Evolutionary conservation across 75 land plant species (phyloP).

Genomic region (Larix kaempferi): DNA sequence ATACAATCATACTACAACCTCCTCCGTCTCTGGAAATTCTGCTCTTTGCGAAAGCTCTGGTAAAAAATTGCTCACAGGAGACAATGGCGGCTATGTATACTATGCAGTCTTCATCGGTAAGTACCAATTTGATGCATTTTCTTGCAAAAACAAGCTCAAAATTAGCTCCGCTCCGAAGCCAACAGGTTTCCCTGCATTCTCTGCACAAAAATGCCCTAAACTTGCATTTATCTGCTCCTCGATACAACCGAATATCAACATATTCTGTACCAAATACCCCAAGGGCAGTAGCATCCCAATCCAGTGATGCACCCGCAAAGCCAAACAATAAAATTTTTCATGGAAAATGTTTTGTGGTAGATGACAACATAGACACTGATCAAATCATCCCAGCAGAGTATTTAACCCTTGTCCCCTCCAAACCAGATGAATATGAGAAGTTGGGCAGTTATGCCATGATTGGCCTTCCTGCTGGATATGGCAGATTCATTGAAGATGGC

Average conservation of each 20-base stretch:
- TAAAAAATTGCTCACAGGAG: background rate
- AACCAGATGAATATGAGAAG: constrained; percentile 91
- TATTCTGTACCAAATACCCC: background rate
- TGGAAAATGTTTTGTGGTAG: constrained; percentile 86
- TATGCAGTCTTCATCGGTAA: background rate
- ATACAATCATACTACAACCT: too few species aligned
- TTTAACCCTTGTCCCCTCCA: constrained; percentile 93
- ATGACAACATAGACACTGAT: constrained; percentile 97
- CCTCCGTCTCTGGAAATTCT: too few species aligned
- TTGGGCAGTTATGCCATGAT: constrained; percentile 81
- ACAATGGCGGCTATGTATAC: background rate
- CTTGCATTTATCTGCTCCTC: background rate
- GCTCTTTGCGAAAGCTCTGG: too few species aligned
- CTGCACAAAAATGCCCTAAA: background rate
- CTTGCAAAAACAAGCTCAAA: background rate
- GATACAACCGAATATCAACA: background rate
- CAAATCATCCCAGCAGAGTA: constrained; percentile 98
- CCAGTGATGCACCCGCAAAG: background rate
- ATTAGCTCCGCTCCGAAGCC: background rate
- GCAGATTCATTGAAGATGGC: constrained; percentile 57
- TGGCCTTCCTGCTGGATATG: constrained; percentile 66
- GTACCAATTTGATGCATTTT: background rate
- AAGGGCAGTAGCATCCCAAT: constrained; percentile 7
- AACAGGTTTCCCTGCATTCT: background rate
- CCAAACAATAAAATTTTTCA: constrained; percentile 36